phyloP scores from a whole-genome alignment of 148 eudicot species.

The Vaccinium corymbosum region DNA sequence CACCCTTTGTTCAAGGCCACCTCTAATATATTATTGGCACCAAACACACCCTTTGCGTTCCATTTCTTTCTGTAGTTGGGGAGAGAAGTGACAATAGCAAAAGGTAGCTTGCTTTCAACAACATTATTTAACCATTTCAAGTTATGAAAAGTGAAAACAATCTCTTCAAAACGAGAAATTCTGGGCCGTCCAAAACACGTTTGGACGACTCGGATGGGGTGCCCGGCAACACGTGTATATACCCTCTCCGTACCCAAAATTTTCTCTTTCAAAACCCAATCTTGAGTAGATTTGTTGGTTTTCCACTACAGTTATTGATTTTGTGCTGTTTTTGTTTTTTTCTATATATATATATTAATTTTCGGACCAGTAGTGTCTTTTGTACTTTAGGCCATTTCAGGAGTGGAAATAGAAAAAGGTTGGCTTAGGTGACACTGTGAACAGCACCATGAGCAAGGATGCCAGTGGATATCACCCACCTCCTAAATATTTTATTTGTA shows the following conservation, averaged over 20 bases:
- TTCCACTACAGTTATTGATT: no score
- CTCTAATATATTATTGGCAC: not conserved
- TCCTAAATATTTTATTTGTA: not conserved
- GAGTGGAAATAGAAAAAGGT: not conserved
- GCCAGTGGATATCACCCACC: constrained; percentile 1
- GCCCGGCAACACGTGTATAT: no score
- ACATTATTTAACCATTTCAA: not conserved
- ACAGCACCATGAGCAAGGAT: constrained; percentile 8
- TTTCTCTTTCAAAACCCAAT: no score
- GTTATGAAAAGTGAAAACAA: not conserved
- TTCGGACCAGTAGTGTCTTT: not conserved
- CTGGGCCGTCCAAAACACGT: no score
- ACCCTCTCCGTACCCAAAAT: no score
- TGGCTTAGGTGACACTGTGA: constrained; percentile 7
- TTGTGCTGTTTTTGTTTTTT: no score
- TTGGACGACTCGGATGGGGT: no score
- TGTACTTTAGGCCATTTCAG: not conserved
- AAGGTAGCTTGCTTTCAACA: not conserved
- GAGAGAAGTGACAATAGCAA: not conserved
- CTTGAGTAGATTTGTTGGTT: no score
- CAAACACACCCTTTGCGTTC: not conserved
- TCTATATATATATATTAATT: no score
- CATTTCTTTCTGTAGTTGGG: not conserved
- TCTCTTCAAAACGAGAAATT: not conserved
- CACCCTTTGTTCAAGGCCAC: constrained; percentile 10